These are phyloP conservation scores for Tulasnella sp. DNA, from an alignment of 768 basidiomycete genomes.

Conservation along the genomic window DNA sequence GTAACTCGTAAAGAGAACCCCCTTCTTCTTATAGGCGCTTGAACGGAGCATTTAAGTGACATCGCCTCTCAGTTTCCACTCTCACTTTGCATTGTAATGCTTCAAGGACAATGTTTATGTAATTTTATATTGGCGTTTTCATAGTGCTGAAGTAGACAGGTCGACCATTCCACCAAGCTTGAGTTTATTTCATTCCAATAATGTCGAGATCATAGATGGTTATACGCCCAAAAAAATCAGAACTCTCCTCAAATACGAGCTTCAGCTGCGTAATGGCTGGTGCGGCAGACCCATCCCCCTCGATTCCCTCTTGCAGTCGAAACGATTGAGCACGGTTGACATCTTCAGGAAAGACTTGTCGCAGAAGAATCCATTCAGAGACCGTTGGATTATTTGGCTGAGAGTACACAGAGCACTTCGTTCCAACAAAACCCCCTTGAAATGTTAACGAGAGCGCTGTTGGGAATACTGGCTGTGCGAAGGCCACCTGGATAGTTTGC, in stretches of 20 bases:
- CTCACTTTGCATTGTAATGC: too few species aligned
- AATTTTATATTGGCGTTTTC: too few species aligned
- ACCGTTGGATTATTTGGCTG: conserved; percentile 34
- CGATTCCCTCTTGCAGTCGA: conserved; percentile 41
- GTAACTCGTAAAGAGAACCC: too few species aligned
- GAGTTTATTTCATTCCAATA: not conserved
- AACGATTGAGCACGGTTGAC: conserved; percentile 71
- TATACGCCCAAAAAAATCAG: conserved; percentile 80
- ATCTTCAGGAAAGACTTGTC: conserved; percentile 70
- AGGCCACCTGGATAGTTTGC: conserved; percentile 67
- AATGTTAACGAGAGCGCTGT: conserved; percentile 61
- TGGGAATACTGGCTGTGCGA: conserved; percentile 54
- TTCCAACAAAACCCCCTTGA: conserved; percentile 83
- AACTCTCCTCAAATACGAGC: conserved; percentile 73
- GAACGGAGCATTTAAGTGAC: too few species aligned
- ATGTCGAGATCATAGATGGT: conserved; percentile 62
- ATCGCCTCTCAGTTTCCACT: too few species aligned
- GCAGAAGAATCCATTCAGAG: conserved; percentile 50
- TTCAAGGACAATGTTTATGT: too few species aligned
- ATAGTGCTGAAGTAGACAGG: too few species aligned
- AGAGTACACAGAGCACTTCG: conserved; percentile 50
- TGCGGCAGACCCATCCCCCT: not conserved
- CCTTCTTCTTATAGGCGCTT: too few species aligned
- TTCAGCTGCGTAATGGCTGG: conserved; percentile 43
- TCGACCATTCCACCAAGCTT: not conserved